Evolutionary conservation across 306 rosid genomes (phyloP), one percentile per base, ranked within the genome.

Genomic region (Citrullus mucosospermus): DNA sequence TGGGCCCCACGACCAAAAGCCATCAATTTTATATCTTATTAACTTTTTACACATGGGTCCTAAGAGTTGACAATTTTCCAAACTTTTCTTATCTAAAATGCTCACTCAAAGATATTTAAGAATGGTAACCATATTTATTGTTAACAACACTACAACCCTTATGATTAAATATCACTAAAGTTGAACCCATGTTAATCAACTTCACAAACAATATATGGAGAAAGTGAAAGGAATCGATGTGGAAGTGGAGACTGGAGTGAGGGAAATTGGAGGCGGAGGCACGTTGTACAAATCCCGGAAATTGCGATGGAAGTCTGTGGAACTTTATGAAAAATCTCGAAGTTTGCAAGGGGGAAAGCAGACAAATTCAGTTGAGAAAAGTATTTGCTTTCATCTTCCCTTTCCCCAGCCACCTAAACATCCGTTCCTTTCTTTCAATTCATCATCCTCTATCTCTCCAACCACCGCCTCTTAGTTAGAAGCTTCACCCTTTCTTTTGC

Each of bases 351-450:
- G 32, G 22, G 32, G 22, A 68, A 68, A 41, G 28, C 50, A 65
- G 72, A 65, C 72, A 65, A 65, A 65, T 65, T 65, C 72, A 6
- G 68, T 61, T 30, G 68, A 61, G 68, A 61, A 62, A 62, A 32
- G 39, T 14, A 32, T 14, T 62, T 32, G 34, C 22, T 36, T 9
- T 38, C 72, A 63, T 16, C 17, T 62, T 17, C 50, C 48, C 50
- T 66, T 59, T 38, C 15, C 28, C 25, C 28, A 66, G 25, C 72
- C 72, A 36, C 28, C 28, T n/a, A 66, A 66, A 66, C 25, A 17
- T 2, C 50, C 71, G 6, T 17, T 66, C 6, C 39, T 66, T 66
- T 66, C 50, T 66, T 66, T 4, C 72, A 38, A 17, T 66, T 66
- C 28, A 66, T 17, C 50, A 66, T 66, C 50, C 25, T 65, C 73